These are phyloP conservation scores for Aquilaria malaccensis DNA, from an alignment of 345 rosid species.

Conservation along the genomic window DNA sequence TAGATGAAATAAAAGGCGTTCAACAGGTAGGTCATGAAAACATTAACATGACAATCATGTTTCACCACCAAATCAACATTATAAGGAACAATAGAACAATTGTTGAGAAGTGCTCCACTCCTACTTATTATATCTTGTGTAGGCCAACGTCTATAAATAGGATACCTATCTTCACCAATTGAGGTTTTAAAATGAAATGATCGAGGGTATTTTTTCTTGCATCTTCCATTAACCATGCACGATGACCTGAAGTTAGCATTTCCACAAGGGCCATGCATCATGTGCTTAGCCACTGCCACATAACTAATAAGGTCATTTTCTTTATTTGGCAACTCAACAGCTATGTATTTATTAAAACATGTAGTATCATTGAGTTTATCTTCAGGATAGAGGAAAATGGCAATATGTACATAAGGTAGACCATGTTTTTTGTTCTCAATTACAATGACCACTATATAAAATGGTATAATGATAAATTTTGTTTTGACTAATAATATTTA, in stretches of 20 bases:
- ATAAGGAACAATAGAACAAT: too few species aligned
- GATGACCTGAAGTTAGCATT: not conserved
- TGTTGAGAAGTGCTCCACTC: too few species aligned
- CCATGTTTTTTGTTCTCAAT: not conserved
- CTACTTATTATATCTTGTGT: too few species aligned
- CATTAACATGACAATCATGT: too few species aligned
- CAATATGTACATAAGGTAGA: not conserved
- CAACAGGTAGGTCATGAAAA: too few species aligned
- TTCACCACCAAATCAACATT: too few species aligned
- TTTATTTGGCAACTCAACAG: not conserved
- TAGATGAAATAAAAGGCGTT: too few species aligned
- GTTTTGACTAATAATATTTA: not conserved
- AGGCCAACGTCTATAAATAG: not conserved
- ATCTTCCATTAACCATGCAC: not conserved
- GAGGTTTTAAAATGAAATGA: not conserved
- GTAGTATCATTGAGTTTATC: not conserved
- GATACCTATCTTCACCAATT: not conserved
- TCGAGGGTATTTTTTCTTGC: not conserved
- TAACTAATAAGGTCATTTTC: not conserved
- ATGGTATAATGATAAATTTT: too few species aligned
- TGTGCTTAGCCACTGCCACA: not conserved
- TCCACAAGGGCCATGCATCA: conserved; percentile 2
- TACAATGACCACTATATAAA: not conserved
- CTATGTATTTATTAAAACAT: not conserved
- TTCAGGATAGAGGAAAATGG: not conserved